Conservation (phyloP, 352 stramenopile genomes). For the Pythium sukuiense region DNA sequence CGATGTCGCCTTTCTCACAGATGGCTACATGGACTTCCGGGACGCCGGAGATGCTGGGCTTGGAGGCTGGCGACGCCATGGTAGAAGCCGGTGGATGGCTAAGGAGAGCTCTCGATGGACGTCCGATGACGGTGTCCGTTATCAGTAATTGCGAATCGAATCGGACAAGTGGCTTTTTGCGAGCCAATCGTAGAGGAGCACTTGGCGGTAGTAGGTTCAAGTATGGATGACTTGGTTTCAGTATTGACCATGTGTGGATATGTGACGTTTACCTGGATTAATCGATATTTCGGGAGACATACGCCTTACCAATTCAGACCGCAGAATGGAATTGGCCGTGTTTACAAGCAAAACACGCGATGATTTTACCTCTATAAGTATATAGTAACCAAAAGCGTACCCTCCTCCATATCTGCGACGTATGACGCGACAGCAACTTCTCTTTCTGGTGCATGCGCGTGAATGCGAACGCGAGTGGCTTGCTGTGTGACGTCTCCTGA, state of each 20-base stretch:
- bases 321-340: neutral
- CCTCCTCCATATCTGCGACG: neutral
- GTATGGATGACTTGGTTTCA: neutral
- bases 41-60: neutral
- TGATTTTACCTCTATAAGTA: neutral
- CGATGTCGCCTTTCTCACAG: neutral
- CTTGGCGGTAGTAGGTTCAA: neutral
- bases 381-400: neutral
- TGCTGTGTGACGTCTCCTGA: no score
- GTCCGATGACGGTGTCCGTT: neutral
- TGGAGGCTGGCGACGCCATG: neutral
- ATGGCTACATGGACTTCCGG: neutral
- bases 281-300: neutral
- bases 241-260: neutral
- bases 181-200: slow-evolving; percentile 1
- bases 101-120: neutral
- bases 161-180: neutral
- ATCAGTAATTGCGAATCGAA: neutral
- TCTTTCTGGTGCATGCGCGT: no score
- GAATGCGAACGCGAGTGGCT: no score
- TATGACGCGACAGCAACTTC: neutral
- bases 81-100: neutral
- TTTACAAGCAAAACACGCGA: neutral
- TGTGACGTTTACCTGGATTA: neutral
- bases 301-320: neutral